Evolutionary conservation across 345 rosid species (phyloP).

Genomic region (Cardamine resedifolia): DNA sequence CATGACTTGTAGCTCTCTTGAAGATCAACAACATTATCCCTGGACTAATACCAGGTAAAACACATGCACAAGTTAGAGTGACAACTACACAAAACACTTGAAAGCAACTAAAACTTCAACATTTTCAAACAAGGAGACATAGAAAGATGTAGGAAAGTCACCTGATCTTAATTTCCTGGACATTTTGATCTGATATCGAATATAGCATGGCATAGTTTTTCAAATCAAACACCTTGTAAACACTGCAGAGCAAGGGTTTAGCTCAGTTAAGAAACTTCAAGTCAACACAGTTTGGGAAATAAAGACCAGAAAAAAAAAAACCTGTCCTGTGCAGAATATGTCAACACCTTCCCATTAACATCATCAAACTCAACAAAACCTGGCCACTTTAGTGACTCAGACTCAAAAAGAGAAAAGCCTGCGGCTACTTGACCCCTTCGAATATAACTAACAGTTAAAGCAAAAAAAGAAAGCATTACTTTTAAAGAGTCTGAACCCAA

Average conservation of each 20-base stretch:
- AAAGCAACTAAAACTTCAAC: constrained; percentile 53
- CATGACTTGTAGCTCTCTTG: constrained; percentile 68
- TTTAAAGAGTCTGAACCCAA: neutral
- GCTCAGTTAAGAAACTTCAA: constrained; percentile 17
- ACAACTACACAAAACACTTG: constrained; percentile 11
- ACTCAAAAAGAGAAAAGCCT: constrained; percentile 82
- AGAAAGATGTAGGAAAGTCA: constrained; percentile 32
- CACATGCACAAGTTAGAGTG: constrained; percentile 3
- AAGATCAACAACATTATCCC: constrained; percentile 90
- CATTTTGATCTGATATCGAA: constrained; percentile 70
- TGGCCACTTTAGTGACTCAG: constrained; percentile 88
- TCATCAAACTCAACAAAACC: constrained; percentile 93
- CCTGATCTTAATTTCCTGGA: constrained; percentile 97
- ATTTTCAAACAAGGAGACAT: constrained; percentile 14
- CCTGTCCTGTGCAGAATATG: constrained; percentile 85
- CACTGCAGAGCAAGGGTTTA: constrained; percentile 39
- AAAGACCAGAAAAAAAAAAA: constrained; percentile 31
- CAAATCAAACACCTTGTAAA: constrained; percentile 93
- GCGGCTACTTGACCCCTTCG: constrained; percentile 67
- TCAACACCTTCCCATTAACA: constrained; percentile 83
- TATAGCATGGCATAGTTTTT: constrained; percentile 80
- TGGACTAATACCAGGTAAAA: constrained; percentile 54
- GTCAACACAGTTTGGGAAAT: neutral
- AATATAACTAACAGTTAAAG: constrained; percentile 54
- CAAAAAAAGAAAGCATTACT: neutral